Evolutionary conservation across 2,329 filamentous ascomycete species (phyloP).

Genomic region (Didymellaceae sp.): DNA sequence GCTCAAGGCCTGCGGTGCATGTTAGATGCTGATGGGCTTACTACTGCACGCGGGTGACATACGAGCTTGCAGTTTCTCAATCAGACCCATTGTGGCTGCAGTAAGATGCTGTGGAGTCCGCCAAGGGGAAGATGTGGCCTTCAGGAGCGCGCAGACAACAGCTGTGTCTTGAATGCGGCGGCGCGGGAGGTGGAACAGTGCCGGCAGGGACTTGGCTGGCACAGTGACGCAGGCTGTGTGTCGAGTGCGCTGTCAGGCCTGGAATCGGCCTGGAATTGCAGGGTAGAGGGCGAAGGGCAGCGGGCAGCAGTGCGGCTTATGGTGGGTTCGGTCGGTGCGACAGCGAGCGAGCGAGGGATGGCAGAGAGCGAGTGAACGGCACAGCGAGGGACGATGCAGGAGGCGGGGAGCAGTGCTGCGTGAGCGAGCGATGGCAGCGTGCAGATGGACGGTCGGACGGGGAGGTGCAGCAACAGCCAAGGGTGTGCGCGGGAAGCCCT

Average conservation of each 20-base stretch:
- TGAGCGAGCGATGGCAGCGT: conserved; percentile 8
- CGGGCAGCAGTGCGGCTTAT: conserved; percentile 5
- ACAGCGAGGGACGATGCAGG: conserved; percentile 11
- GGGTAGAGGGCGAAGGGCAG: background rate
- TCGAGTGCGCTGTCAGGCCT: conserved; percentile 16
- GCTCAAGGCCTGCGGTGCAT: conserved; percentile 68
- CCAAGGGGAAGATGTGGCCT: conserved; percentile 16
- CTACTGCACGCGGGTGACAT: conserved; percentile 23
- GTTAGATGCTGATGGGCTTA: conserved; percentile 12
- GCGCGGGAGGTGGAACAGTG: conserved; percentile 4
- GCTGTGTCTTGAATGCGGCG: conserved; percentile 27
- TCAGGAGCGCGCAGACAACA: conserved; percentile 18
- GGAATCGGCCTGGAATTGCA: conserved; percentile 5
- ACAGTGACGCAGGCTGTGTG: conserved; percentile 30
- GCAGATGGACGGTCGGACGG: conserved; percentile 12
- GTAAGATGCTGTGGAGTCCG: conserved; percentile 13
- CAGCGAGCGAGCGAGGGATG: background rate
- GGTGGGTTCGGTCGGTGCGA: too few relatives aligned
- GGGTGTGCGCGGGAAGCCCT: conserved; percentile 7
- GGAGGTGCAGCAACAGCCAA: conserved; percentile 10
- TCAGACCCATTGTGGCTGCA: conserved; percentile 44
- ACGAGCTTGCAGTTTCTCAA: conserved; percentile 52
- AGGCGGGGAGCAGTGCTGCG: conserved; percentile 11
- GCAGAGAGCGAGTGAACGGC: conserved; percentile 9
- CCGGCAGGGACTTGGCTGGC: conserved; percentile 31